These are phyloP conservation scores for Trichosanthes cucumerina DNA, from an alignment of 306 rosid genomes.

Conservation along the genomic window DNA sequence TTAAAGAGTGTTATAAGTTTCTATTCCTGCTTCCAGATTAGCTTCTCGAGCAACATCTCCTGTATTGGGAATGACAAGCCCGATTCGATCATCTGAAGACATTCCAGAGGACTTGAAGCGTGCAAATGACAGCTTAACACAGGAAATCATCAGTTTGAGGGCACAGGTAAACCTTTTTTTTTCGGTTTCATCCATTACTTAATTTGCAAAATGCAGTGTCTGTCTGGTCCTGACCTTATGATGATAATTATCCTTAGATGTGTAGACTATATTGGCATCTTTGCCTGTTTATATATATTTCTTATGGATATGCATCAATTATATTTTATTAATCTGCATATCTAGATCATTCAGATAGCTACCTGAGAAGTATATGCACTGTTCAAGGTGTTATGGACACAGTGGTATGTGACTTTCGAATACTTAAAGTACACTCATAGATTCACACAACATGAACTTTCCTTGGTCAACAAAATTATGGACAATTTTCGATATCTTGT, in stretches of 20 bases:
- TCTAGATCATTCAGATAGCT: not conserved
- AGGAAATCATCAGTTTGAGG: conserved; percentile 57
- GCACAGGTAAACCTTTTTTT: conserved; percentile 49
- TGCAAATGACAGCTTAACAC: conserved; percentile 56
- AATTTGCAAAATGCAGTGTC: not conserved
- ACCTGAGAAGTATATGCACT: not conserved
- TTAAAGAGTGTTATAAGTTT: conserved; percentile 32
- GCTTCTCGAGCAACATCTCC: conserved; percentile 64
- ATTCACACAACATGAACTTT: not conserved
- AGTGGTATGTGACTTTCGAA: not conserved
- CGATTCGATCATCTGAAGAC: conserved; percentile 45
- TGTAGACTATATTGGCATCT: no score
- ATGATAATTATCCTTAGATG: not conserved
- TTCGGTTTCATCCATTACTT: not conserved
- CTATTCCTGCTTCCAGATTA: conserved; percentile 39
- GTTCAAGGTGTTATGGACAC: not conserved
- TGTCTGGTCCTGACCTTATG: not conserved
- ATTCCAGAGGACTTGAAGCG: conserved; percentile 37
- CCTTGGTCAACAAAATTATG: not conserved
- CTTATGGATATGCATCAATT: not conserved
- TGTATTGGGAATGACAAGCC: conserved; percentile 53
- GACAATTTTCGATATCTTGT: not conserved
- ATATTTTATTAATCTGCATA: not conserved
- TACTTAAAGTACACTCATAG: no score
- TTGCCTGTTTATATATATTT: not conserved